Conservation (phyloP, 805 yeast species). For the Kodamaea jinghongensis region DNA sequence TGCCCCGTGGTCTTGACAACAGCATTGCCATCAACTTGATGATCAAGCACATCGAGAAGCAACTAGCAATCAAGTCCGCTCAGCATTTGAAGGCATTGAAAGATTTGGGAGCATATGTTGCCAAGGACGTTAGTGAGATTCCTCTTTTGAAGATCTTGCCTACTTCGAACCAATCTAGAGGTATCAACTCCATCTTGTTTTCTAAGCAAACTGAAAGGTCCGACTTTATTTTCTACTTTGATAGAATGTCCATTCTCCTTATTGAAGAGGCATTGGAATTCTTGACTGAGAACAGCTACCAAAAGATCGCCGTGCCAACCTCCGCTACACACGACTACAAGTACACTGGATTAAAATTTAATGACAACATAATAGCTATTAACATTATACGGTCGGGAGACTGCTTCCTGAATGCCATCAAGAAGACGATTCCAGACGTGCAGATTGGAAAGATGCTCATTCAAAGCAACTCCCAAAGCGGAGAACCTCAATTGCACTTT, state of each 20-base stretch:
- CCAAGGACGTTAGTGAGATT: slow-evolving; percentile 4
- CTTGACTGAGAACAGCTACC: slow-evolving; percentile 33
- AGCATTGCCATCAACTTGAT: slow-evolving; percentile 74
- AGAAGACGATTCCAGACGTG: slow-evolving; percentile 73
- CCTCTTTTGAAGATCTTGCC: slow-evolving; percentile 39
- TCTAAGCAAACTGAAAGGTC: slow-evolving; percentile 55
- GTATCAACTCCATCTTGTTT: slow-evolving; percentile 68
- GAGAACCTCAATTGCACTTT: slow-evolving; percentile 92
- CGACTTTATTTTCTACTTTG: slow-evolving; percentile 84
- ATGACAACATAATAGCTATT: slow-evolving; percentile 62
- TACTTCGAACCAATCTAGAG: slow-evolving; percentile 62
- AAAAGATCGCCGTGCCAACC: slow-evolving; percentile 29
- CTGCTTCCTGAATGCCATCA: slow-evolving; percentile 78
- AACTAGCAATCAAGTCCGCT: slow-evolving; percentile 60
- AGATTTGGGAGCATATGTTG: slow-evolving; percentile 42
- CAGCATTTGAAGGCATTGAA: slow-evolving; percentile 65
- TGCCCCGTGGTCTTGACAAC: slow-evolving; percentile 91
- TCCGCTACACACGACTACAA: slow-evolving; percentile 14
- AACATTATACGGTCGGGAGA: slow-evolving; percentile 89
- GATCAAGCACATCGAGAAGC: slow-evolving; percentile 74
- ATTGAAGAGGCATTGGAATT: slow-evolving; percentile 67
- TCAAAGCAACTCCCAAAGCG: slow-evolving; percentile 84
- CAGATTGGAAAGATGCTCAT: slow-evolving; percentile 80
- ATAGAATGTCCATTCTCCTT: slow-evolving; percentile 71
- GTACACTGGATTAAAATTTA: slow-evolving; percentile 41